Evolutionary conservation across 805 yeast genomes (phyloP).

Genomic region (Wickerhamomyces alni): DNA sequence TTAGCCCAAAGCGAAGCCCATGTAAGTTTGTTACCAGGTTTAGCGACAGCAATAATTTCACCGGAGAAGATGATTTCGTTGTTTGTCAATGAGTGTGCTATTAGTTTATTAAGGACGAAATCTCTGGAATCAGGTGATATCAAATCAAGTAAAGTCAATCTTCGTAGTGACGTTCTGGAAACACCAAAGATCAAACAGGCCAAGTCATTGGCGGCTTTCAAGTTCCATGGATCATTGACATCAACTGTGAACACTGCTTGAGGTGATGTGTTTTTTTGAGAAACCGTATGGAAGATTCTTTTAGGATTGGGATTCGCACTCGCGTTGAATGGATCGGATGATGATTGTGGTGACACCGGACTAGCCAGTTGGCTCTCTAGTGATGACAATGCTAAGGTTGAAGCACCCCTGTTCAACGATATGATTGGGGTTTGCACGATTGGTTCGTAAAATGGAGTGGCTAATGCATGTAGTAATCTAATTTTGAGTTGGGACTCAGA

Average conservation of each 20-base stretch:
- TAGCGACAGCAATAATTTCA: constrained; percentile 72
- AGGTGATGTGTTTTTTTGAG: constrained; percentile 67
- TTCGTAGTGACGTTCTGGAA: constrained; percentile 53
- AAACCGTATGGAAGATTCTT: constrained; percentile 57
- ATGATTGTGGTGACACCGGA: constrained; percentile 7
- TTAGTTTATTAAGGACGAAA: constrained; percentile 56
- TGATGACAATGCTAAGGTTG: constrained; percentile 27
- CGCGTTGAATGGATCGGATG: not conserved
- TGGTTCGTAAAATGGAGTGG: constrained; percentile 50
- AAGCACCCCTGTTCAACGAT: constrained; percentile 19
- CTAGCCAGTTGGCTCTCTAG: constrained; percentile 10
- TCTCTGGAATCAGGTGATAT: constrained; percentile 71
- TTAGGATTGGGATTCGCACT: constrained; percentile 1
- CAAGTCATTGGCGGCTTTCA: constrained; percentile 82
- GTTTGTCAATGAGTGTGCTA: constrained; percentile 24
- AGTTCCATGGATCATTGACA: constrained; percentile 66
- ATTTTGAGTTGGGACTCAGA: constrained; percentile 26
- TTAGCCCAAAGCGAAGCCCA: constrained; percentile 95
- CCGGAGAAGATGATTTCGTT: constrained; percentile 66
- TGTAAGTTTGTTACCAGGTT: constrained; percentile 59
- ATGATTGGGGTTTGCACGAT: constrained; percentile 21
- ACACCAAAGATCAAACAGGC: constrained; percentile 86
- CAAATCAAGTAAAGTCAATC: constrained; percentile 65
- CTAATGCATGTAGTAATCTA: constrained; percentile 53
- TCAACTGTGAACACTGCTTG: constrained; percentile 85